Evolutionary conservation across 2,329 filamentous ascomycete genomes (phyloP).

Genomic region (Chrysosporium queenslandicum): DNA sequence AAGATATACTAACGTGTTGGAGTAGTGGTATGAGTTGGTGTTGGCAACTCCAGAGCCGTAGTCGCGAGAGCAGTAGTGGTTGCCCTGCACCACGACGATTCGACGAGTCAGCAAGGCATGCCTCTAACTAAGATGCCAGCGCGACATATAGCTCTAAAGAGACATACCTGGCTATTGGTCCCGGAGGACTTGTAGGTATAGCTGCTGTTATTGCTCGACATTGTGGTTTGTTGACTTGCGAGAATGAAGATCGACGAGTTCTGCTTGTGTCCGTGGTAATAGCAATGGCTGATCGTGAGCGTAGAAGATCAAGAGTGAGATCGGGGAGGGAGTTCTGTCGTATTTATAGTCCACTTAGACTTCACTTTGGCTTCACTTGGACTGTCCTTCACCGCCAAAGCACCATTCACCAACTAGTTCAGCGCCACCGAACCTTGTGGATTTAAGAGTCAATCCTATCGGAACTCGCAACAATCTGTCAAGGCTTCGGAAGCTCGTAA

Average conservation of each 20-base stretch:
- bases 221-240: not conserved
- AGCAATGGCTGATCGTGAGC: not conserved
- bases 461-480: no score
- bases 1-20: slow-evolving; percentile 44
- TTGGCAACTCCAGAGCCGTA: slow-evolving; percentile 49
- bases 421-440: no score
- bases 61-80: slow-evolving; percentile 57
- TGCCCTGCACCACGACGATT: slow-evolving; percentile 43
- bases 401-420: no score
- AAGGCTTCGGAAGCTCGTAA: no score
- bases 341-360: no score
- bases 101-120: not conserved
- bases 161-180: slow-evolving; percentile 52
- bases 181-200: slow-evolving; percentile 41
- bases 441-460: no score
- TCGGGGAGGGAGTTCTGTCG: no score
- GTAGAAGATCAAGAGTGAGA: not conserved
- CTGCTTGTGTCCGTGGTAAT: not conserved
- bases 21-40: slow-evolving; percentile 53
- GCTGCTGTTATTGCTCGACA: slow-evolving; percentile 14
- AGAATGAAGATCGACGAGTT: not conserved
- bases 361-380: no score
- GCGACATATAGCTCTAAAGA: not conserved
- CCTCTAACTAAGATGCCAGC: not conserved
- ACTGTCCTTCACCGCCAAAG: no score